These are phyloP conservation scores for Scedosporium apiospermum DNA, from an alignment of 2,329 filamentous ascomycete species.

Conservation along the genomic window DNA sequence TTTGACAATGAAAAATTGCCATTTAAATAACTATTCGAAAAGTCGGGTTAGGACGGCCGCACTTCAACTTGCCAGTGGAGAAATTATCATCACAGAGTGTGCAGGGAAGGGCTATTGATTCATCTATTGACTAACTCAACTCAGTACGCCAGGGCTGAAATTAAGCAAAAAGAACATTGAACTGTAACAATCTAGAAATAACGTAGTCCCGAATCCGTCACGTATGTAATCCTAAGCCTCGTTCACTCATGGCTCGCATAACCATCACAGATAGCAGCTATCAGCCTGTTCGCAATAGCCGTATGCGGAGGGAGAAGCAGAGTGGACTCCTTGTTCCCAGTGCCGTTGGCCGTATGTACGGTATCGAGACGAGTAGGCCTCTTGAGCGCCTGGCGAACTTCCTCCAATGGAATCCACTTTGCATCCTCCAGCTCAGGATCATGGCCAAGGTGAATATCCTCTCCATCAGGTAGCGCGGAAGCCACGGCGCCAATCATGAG, in stretches of 20 bases:
- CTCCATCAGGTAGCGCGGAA: slow-evolving; percentile 69
- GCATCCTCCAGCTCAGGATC: slow-evolving; percentile 88
- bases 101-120: too few species aligned
- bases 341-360: slow-evolving; percentile 51
- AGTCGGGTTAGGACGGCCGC: too few species aligned
- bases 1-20: too few species aligned
- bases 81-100: too few species aligned
- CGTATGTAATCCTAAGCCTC: background rate
- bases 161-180: too few species aligned
- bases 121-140: too few species aligned
- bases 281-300: slow-evolving; percentile 85
- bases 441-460: slow-evolving; percentile 73
- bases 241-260: slow-evolving; percentile 23
- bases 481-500: slow-evolving; percentile 84
- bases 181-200: too few species aligned
- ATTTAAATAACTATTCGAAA: too few species aligned
- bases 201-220: background rate
- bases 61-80: too few species aligned
- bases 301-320: slow-evolving; percentile 61
- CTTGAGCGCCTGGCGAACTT: slow-evolving; percentile 65
- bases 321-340: slow-evolving; percentile 53
- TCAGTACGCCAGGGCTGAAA: too few species aligned
- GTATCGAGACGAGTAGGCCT: slow-evolving; percentile 58
- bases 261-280: slow-evolving; percentile 69
- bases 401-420: slow-evolving; percentile 76